Evolutionary conservation across 371 early-diverging fungal genomes (phyloP).

Genomic region (Mortierella sp.): DNA sequence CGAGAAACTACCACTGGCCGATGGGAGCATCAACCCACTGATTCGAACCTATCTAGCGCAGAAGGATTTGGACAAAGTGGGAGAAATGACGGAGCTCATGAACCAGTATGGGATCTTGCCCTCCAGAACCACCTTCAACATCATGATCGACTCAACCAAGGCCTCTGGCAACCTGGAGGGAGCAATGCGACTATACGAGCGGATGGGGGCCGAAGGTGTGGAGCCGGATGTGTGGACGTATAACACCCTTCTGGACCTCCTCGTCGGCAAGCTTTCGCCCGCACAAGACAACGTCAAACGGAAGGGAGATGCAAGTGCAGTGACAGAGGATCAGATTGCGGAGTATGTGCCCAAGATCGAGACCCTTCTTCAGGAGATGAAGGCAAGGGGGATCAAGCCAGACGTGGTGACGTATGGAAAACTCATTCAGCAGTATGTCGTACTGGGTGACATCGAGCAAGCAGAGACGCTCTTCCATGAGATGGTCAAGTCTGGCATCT

Average conservation of each 20-base stretch:
- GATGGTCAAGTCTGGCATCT: slow-evolving; percentile 41
- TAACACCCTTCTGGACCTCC: slow-evolving; percentile 37
- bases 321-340: slow-evolving; percentile 19
- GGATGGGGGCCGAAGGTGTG: slow-evolving; percentile 26
- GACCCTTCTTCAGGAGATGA: slow-evolving; percentile 36
- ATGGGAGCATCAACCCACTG: slow-evolving; percentile 50
- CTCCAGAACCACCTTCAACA: slow-evolving; percentile 48
- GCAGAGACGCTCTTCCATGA: slow-evolving; percentile 55
- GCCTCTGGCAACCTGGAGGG: slow-evolving; percentile 9
- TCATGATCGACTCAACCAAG: slow-evolving; percentile 50
- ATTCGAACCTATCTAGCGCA: slow-evolving; percentile 37
- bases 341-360: slow-evolving; percentile 40
- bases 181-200: slow-evolving; percentile 29
- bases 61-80: slow-evolving; percentile 29
- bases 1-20: slow-evolving; percentile 25
- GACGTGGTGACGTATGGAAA: slow-evolving; percentile 46
- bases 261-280: slow-evolving; percentile 8
- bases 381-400: slow-evolving; percentile 26
- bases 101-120: slow-evolving; percentile 29
- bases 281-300: background rate
- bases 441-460: slow-evolving; percentile 53
- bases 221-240: slow-evolving; percentile 51
- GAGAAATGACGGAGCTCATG: slow-evolving; percentile 46
- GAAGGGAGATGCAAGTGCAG: slow-evolving; percentile 11
- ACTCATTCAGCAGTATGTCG: slow-evolving; percentile 57